Percentiles rank a stretch among this genome's conserved stretches.
Evolutionary conservation across 345 rosid genomes (phyloP).

Genomic region (Mangifera indica): DNA sequence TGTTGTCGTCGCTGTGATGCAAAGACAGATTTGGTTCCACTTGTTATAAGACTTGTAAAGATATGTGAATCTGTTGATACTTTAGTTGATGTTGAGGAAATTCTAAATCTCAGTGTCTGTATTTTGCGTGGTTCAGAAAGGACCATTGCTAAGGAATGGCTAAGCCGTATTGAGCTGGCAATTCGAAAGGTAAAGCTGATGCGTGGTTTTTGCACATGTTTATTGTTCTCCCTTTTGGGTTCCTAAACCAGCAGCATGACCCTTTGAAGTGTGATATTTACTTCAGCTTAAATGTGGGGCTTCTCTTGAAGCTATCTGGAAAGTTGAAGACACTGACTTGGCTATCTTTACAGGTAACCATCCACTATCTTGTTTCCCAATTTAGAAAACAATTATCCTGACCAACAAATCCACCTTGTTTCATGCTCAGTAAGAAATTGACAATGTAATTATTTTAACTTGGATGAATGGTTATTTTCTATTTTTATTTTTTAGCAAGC

Average conservation of each 20-base stretch:
- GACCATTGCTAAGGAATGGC: conserved; percentile 45
- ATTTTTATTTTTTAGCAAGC: neutral
- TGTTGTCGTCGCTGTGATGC: conserved; percentile 83
- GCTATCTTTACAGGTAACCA: conserved; percentile 46
- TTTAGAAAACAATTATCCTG: neutral
- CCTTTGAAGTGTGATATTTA: conserved; percentile 23
- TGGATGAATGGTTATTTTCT: conserved; percentile 2
- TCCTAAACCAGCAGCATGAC: conserved; percentile 24
- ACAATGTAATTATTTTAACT: conserved; percentile 2
- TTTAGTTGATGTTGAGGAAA: conserved; percentile 49
- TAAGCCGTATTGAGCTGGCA: conserved; percentile 47
- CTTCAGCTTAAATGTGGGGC: conserved; percentile 63
- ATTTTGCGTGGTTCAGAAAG: conserved; percentile 61
- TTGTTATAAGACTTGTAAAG: conserved; percentile 49
- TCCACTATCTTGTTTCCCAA: neutral
- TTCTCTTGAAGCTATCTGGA: conserved; percentile 63
- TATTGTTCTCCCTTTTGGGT: neutral
- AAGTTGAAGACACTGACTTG: conserved; percentile 32
- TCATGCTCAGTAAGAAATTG: neutral
- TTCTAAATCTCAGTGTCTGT: conserved; percentile 58
- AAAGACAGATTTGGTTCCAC: conserved; percentile 60
- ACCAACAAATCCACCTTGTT: neutral
- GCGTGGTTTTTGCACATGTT: conserved; percentile 10
- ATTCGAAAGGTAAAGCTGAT: conserved; percentile 53
- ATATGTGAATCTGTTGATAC: conserved; percentile 57